Evolutionary conservation across 768 basidiomycete genomes (phyloP).

Genomic region (Tricholoma sp.): DNA sequence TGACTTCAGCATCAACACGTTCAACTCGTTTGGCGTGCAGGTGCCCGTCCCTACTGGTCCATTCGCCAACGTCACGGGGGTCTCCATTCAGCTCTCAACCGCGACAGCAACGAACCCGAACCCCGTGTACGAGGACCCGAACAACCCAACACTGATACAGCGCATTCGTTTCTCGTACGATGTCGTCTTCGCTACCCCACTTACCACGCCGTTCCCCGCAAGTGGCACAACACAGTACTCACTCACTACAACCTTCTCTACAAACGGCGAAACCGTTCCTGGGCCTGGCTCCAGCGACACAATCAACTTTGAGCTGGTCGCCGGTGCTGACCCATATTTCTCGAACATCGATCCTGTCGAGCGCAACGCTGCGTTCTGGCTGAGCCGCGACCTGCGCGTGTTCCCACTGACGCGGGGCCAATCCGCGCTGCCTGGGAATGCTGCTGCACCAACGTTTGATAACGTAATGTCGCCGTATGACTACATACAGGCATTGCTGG

Average conservation of each 20-base stretch:
- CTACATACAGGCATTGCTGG: too few species aligned
- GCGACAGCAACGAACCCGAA: background rate
- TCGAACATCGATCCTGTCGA: too few species aligned
- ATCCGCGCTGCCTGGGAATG: too few species aligned
- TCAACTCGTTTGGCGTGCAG: background rate
- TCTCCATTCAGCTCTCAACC: background rate
- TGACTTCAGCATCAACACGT: background rate
- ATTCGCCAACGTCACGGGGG: background rate
- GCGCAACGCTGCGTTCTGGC: too few species aligned
- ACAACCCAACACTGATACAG: background rate
- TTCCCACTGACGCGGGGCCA: too few species aligned
- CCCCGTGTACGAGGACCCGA: background rate
- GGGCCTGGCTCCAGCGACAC: background rate
- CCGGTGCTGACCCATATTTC: too few species aligned
- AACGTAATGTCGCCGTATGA: too few species aligned
- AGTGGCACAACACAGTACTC: background rate
- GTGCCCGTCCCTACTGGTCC: background rate
- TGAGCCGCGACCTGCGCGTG: too few species aligned
- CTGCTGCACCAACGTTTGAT: too few species aligned
- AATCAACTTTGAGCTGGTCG: background rate
- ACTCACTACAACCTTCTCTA: background rate
- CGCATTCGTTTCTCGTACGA: too few species aligned
- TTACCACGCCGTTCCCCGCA: background rate
- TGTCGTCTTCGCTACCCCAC: background rate
- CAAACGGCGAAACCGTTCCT: background rate